Evolutionary conservation across 768 basidiomycete genomes (phyloP), one percentile per base, ranked within the genome.

Genomic region (Tephrocybe sp.): DNA sequence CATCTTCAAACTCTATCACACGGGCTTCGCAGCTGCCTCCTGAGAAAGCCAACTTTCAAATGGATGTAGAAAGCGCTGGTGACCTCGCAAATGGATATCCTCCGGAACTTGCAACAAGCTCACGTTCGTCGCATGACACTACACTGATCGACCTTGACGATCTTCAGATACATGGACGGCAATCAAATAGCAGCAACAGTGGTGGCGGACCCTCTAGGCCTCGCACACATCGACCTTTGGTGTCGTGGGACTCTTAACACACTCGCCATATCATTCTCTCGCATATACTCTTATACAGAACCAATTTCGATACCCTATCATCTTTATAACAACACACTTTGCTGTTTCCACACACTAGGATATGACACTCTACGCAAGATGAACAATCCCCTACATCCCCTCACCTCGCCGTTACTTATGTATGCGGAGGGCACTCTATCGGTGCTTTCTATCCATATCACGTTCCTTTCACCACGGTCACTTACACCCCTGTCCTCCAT

Each of bases 21-120:
- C 55, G 60, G 13, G 37, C 61, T 38, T 59, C 66, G 18, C 57
- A 60, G 18, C 50, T 64, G 36, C 67, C 75, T 4, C 69, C 74
- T 12, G 83, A 84, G 56, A 84, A 84, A 60, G 60, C 62, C 31
- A 68, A 69, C 12, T 62, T 69, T 52, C 63, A 63, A 16, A 64
- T 64, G 2, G 74, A 73, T 39, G 51, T 70, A 27, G 68, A 70
- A 26, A 63, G 67, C 52, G 58, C 56, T 40, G 70, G 65, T 22
- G 61, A 60, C 27, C 50, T 55, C 19, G 44, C 44, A 19, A 50
- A 47, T 19, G 5, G 22, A 9, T 47, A 44, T 31, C 46, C 48
- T 13, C 45, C 37, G 25, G 60, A 61, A 12, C 30, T 44, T n/a
- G 37, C 47, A n/a, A 40, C 52, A 32, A 57, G 55, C 25, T 55